Conservation (phyloP, 768 basidiomycete genomes). For the Tephrocybe sp. region DNA sequence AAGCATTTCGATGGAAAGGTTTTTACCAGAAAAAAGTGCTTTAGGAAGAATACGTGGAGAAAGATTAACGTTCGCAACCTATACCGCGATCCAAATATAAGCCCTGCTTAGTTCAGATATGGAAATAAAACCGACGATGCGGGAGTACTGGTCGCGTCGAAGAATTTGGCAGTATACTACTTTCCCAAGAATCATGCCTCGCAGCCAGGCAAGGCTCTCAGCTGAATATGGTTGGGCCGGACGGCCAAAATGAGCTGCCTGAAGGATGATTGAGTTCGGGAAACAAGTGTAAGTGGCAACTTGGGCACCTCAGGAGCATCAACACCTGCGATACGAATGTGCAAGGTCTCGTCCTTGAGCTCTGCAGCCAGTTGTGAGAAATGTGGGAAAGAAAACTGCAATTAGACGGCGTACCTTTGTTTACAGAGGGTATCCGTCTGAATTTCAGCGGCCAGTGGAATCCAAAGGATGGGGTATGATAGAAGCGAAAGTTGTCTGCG, state of each 20-base stretch:
- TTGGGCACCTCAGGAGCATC: constrained; percentile 86
- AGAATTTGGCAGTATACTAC: constrained; percentile 70
- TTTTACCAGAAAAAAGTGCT: constrained; percentile 42
- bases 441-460: constrained; percentile 75
- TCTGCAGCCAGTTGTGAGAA: constrained; percentile 38
- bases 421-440: constrained; percentile 53
- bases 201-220: constrained; percentile 79
- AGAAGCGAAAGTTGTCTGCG: constrained; percentile 85
- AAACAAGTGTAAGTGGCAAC: neutral
- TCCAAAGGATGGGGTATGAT: constrained; percentile 78
- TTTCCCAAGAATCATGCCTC: constrained; percentile 50
- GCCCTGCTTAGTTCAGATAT: neutral
- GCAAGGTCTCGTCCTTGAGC: constrained; percentile 77
- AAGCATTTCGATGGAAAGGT: constrained; percentile 72
- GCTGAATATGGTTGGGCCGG: constrained; percentile 68
- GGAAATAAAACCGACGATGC: constrained; percentile 23
- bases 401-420: constrained; percentile 46
- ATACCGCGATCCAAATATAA: neutral
- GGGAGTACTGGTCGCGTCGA: constrained; percentile 73
- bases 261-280: neutral
- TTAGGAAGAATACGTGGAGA: constrained; percentile 54
- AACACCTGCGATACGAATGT: constrained; percentile 85
- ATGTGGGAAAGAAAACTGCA: neutral
- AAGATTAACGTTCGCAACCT: constrained; percentile 69
- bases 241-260: constrained; percentile 85